These are phyloP conservation scores for Starmerella bombicola DNA, from an alignment of 805 yeast species.

Conservation along the genomic window DNA sequence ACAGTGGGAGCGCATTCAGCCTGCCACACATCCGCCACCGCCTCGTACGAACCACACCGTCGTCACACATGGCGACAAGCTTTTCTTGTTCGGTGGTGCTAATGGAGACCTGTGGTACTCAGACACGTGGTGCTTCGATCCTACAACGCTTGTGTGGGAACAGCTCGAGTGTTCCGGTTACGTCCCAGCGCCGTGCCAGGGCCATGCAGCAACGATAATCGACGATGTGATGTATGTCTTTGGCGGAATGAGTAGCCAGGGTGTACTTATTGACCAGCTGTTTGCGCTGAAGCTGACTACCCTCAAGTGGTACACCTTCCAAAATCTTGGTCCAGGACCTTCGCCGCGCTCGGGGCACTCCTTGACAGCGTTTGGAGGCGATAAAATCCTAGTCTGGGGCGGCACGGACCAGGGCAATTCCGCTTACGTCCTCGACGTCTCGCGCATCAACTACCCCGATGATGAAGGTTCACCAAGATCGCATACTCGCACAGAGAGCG, in stretches of 20 bases:
- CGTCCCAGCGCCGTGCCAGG: constrained; percentile 80
- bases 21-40: constrained; percentile 34
- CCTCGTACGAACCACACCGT: constrained; percentile 86
- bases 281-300: constrained; percentile 66
- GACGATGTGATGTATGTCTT: constrained; percentile 68
- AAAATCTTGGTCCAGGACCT: constrained; percentile 44
- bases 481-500: not conserved
- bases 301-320: constrained; percentile 60
- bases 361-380: constrained; percentile 53
- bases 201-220: constrained; percentile 74
- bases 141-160: constrained; percentile 55
- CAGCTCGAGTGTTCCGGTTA: constrained; percentile 54
- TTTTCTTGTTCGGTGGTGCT: constrained; percentile 89
- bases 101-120: constrained; percentile 57
- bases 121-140: constrained; percentile 73
- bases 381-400: constrained; percentile 75
- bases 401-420: constrained; percentile 54
- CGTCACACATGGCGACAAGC: constrained; percentile 61
- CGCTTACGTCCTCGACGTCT: constrained; percentile 51
- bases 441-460: constrained; percentile 34
- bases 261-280: constrained; percentile 52
- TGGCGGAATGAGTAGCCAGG: constrained; percentile 78
- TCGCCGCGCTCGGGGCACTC: constrained; percentile 89
- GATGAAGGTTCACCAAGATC: constrained; percentile 18
- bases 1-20: constrained; percentile 64